These are phyloP conservation scores for Exophiala calicioides DNA, from an alignment of 2,329 filamentous ascomycete species.

Conservation along the genomic window DNA sequence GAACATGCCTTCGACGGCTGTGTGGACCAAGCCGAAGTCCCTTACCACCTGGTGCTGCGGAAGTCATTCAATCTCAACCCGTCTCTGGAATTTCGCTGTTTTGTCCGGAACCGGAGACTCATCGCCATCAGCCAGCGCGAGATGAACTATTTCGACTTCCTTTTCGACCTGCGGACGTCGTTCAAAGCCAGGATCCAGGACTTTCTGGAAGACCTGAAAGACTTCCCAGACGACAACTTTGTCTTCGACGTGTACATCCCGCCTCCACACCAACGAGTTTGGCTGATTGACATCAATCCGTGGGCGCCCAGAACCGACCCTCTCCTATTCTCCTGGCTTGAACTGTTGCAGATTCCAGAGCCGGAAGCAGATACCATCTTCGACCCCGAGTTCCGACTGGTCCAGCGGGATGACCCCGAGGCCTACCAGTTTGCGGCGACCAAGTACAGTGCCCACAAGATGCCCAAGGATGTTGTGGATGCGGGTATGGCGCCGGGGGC, in stretches of 20 bases:
- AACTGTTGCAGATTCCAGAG: constrained; percentile 70
- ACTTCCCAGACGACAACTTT: constrained; percentile 75
- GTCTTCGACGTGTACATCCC: constrained; percentile 93
- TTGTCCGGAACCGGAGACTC: constrained; percentile 79
- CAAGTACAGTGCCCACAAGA: constrained; percentile 91
- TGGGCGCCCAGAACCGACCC: constrained; percentile 91
- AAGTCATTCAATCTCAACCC: constrained; percentile 88
- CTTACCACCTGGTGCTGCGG: constrained; percentile 79
- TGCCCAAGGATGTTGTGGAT: constrained; percentile 88
- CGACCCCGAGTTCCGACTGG: constrained; percentile 76
- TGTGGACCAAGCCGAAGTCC: constrained; percentile 52
- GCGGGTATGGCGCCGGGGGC: constrained; percentile 65
- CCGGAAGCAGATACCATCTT: constrained; percentile 44
- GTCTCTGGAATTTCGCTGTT: constrained; percentile 91
- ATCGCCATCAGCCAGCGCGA: constrained; percentile 87
- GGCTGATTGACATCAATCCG: constrained; percentile 91
- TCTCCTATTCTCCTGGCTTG: constrained; percentile 84
- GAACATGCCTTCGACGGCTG: constrained; percentile 88
- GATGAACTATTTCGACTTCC: constrained; percentile 84
- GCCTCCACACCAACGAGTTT: constrained; percentile 69
- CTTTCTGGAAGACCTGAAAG: constrained; percentile 72
- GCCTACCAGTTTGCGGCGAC: constrained; percentile 82
- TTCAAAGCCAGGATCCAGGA: constrained; percentile 69
- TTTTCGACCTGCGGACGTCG: constrained; percentile 65
- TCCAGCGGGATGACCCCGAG: constrained; percentile 81